Evolutionary conservation across 495 filamentous ascomycete genomes (phyloP).

Genomic region (Penicillium macrosclerotiorum): DNA sequence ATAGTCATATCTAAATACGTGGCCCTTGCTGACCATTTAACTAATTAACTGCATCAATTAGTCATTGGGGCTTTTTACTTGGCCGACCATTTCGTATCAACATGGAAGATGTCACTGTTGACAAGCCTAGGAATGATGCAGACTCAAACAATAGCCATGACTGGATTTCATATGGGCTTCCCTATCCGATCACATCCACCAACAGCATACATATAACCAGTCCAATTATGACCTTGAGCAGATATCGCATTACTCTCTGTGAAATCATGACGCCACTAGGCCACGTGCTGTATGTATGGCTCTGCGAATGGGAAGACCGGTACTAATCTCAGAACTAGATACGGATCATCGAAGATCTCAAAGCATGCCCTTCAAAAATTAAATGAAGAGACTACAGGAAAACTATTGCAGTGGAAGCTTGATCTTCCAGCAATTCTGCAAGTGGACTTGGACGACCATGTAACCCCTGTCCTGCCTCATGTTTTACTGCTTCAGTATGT

Average conservation of each 20-base stretch:
- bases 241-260: slow-evolving; percentile 1
- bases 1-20: neutral
- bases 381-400: slow-evolving; percentile 4
- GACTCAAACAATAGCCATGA: neutral
- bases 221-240: neutral
- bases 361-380: slow-evolving; percentile 1
- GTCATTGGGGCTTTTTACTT: slow-evolving; percentile 32
- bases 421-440: slow-evolving; percentile 21
- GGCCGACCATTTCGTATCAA: slow-evolving; percentile 21
- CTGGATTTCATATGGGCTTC: slow-evolving; percentile 6
- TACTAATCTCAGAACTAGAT: neutral
- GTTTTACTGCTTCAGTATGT: slow-evolving; percentile 1
- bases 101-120: slow-evolving; percentile 8
- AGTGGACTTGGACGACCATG: slow-evolving; percentile 16
- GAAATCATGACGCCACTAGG: slow-evolving; percentile 12
- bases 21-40: neutral
- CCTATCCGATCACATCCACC: neutral
- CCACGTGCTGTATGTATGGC: slow-evolving; percentile 6
- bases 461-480: slow-evolving; percentile 22
- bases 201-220: neutral
- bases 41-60: slow-evolving; percentile 2
- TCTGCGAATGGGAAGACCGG: neutral
- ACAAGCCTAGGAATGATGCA: neutral
- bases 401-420: slow-evolving; percentile 21
- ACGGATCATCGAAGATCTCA: slow-evolving; percentile 5